Conservation (phyloP, 2,329 filamentous ascomycete genomes). For the Metarhizium guizhouense region DNA sequence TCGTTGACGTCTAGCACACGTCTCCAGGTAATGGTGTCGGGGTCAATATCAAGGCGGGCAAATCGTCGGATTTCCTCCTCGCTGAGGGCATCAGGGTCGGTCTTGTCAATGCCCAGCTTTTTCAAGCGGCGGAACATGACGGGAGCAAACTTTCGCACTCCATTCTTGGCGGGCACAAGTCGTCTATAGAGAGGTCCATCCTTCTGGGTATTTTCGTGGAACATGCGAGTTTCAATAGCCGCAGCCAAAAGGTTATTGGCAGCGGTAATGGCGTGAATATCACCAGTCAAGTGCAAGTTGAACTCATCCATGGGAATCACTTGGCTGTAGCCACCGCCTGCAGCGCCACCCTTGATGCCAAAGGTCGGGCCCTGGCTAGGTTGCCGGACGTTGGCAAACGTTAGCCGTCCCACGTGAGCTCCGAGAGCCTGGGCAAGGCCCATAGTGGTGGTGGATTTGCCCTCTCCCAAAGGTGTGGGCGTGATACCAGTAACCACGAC, state of each 20-base stretch:
- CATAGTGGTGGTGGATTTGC: conserved; percentile 97
- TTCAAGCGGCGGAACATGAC: conserved; percentile 89
- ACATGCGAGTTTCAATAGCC: conserved; percentile 95
- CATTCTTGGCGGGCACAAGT: conserved; percentile 83
- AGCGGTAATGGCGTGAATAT: conserved; percentile 94
- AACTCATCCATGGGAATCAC: conserved; percentile 99
- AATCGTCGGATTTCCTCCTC: conserved; percentile 82
- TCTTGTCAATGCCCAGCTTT: conserved; percentile 95
- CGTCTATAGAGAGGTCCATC: conserved; percentile 80
- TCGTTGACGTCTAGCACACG: conserved; percentile 97
- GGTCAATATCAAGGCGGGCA: conserved; percentile 92
- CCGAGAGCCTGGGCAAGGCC: conserved; percentile 88
- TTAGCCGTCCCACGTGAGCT: conserved; percentile 76
- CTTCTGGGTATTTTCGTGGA: conserved; percentile 94
- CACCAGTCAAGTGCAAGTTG: conserved; percentile 93
- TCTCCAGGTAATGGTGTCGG: conserved; percentile 93
- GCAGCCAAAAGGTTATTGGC: conserved; percentile 96
- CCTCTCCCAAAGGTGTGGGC: conserved; percentile 90
- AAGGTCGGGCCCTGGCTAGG: conserved; percentile 97
- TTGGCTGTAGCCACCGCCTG: conserved; percentile 95
- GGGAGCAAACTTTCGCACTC: conserved; percentile 75
- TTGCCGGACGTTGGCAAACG: conserved; percentile 94
- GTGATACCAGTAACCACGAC: conserved; percentile 93
- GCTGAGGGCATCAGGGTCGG: conserved; percentile 81
- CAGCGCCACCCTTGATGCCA: conserved; percentile 96